Base-by-base conservation (phyloP, 2,329 filamentous ascomycete species). In the Cytospora schulzeri region DNA sequence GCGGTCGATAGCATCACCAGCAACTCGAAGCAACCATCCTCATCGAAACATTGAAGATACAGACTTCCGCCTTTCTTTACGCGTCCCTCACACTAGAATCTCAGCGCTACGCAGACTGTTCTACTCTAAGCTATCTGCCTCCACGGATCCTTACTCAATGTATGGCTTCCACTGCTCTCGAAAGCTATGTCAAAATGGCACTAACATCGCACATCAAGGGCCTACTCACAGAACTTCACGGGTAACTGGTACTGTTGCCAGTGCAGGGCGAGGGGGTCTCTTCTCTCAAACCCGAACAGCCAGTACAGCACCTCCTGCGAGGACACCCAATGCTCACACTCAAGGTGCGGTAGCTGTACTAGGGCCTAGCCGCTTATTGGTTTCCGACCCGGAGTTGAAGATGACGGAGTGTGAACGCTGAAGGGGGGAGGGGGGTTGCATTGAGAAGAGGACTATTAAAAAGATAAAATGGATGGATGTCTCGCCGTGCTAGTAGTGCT, bases 211-310 rank as follows among this genome's bases (percentile, higher is more conserved):
- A 8, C 35, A 22, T 14, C 28, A 22, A 61, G 59, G 51, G 2
- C 52, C 22, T 48, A 15, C n/a, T 0, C 1, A 19, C 22, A 33
- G 24, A 2, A 33, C 1, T 63, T 63, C 45, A 28, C 22, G 9
- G 55, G 55, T 17, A 59, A 59, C 29, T 63, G 61, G 61, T 63
- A 63, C 48, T 63, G 61, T n/a, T 63, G 61, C 48, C 33, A 28
- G 29, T 63, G 61, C 17, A 53, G 41, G 29, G 7, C 4, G 2
- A 50, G 22, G 11, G 59, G 41, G 6, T 6, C 11, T 4, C 14
- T 63, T 4, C 35, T 63, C 9, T 5, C n/a, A 12, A 63, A 63
- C 12, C 17, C 48, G 19, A 63, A 63, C 15, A 14, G 24, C 17
- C 7, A 8, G 17, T 1, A 28, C 17, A 62, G 60, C 29, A 22